Evolutionary conservation across 345 rosid species (phyloP).

Genomic region (Euphorbia pulcherrima): DNA sequence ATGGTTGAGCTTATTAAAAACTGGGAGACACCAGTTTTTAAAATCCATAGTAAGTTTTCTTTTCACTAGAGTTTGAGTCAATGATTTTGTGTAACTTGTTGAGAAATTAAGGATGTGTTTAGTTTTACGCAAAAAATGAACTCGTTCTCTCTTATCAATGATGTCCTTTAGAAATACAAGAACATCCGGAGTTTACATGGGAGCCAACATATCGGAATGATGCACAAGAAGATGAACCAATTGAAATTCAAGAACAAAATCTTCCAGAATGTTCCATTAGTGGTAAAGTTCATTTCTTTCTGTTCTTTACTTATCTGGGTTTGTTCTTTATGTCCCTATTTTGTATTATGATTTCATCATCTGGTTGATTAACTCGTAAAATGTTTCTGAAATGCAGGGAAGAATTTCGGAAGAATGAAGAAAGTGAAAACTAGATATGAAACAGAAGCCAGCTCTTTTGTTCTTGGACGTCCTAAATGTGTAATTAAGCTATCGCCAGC

Average conservation of each 20-base stretch:
- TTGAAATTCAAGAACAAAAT: too few relatives aligned
- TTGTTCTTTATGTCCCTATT: too few relatives aligned
- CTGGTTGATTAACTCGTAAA: too few relatives aligned
- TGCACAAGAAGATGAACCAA: too few relatives aligned
- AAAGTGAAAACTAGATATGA: neutral
- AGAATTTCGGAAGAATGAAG: neutral
- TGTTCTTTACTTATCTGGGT: too few relatives aligned
- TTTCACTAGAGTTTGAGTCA: too few relatives aligned
- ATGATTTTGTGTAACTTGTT: too few relatives aligned
- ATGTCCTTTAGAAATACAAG: neutral
- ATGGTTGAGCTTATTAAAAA: constrained; percentile 3
- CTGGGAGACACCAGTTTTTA: neutral
- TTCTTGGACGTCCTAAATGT: neutral
- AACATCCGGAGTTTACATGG: neutral
- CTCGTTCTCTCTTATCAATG: neutral
- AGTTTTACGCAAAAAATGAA: too few relatives aligned
- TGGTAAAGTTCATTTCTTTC: neutral
- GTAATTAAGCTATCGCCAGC: neutral
- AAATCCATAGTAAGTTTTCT: constrained; percentile 1
- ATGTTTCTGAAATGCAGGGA: constrained; percentile 10
- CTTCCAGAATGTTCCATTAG: constrained; percentile 5
- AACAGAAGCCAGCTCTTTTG: constrained; percentile 3
- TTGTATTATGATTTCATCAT: too few relatives aligned
- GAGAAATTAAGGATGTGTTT: too few relatives aligned
- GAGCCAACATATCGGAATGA: neutral